Conservation (phyloP, 345 rosid species). For the Gossypium bickii region DNA sequence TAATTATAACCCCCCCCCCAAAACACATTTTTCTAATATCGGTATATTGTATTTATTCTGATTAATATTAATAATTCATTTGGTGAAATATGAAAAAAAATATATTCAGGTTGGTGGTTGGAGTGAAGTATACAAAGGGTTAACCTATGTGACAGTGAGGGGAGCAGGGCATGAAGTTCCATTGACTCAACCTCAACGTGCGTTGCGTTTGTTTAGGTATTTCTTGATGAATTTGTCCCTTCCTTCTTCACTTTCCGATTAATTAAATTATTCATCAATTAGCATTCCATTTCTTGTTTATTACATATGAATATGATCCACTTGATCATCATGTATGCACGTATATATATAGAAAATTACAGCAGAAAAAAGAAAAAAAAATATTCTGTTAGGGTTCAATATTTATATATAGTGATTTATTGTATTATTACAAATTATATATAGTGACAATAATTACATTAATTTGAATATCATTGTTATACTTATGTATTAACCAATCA, state of each 20-base stretch:
- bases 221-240: conserved; percentile 39
- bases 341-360: background rate
- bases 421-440: background rate
- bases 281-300: background rate
- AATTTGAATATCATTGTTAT: background rate
- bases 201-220: conserved; percentile 34
- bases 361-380: background rate
- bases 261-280: background rate
- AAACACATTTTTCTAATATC: no score
- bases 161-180: conserved; percentile 75
- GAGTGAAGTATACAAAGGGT: conserved; percentile 47
- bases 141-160: conserved; percentile 52
- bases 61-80: no score
- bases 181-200: conserved; percentile 41
- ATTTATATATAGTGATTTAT: background rate
- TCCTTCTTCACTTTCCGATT: conserved; percentile 13
- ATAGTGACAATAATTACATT: background rate
- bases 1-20: no score
- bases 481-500: background rate
- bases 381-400: background rate
- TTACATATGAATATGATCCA: background rate
- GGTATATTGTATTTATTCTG: no score
- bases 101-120: conserved; percentile 55
- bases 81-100: background rate
- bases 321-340: background rate